Evolutionary conservation across 345 rosid genomes (phyloP).

Genomic region (Cardamine occulta): DNA sequence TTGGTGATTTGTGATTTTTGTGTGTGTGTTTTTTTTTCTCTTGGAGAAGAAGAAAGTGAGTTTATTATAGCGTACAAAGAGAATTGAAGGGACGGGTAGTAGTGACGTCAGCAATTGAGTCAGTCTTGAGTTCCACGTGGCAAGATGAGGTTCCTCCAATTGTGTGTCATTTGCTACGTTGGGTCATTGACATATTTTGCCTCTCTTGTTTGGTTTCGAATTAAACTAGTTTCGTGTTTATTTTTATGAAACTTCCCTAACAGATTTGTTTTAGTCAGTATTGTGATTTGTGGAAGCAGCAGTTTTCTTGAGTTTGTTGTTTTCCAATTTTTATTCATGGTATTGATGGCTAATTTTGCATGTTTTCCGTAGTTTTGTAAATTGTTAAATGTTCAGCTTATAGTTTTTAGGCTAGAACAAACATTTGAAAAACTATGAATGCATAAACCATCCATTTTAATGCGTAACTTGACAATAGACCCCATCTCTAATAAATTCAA

Average conservation of each 20-base stretch:
- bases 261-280: background rate
- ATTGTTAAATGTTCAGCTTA: background rate
- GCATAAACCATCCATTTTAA: background rate
- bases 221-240: conserved; percentile 7
- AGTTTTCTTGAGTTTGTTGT: background rate
- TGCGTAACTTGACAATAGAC: background rate
- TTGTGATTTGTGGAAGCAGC: background rate
- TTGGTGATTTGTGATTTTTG: background rate
- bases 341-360: background rate
- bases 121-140: conserved; percentile 48
- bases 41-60: conserved; percentile 19
- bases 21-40: background rate
- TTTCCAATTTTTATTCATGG: background rate
- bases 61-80: conserved; percentile 31
- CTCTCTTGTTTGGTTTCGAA: background rate
- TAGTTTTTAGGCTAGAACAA: background rate
- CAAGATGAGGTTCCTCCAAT: background rate
- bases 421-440: background rate
- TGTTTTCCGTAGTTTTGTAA: background rate
- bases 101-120: conserved; percentile 40
- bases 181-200: background rate
- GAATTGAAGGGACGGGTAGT: conserved; percentile 1
- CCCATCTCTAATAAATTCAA: background rate
- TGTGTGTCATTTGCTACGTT: background rate
- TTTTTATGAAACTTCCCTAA: background rate